Percentiles rank a stretch among this genome's conserved stretches.
Conservation (phyloP, 805 yeast genomes). For the Wickerhamomyces alni region DNA sequence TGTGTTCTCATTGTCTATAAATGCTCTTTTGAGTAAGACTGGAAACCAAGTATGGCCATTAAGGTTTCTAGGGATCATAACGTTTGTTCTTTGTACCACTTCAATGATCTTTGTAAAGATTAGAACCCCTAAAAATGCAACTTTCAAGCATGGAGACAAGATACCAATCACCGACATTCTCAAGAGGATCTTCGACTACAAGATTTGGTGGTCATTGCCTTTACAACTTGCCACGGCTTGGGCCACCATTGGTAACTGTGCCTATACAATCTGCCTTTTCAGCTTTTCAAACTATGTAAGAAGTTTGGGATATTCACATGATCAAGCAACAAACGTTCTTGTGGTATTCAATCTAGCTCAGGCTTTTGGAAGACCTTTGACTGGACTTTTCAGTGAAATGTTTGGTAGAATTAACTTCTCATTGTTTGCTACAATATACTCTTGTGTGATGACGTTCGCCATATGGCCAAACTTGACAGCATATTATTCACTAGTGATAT, state of each 20-base stretch:
- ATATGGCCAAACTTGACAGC: slow-evolving; percentile 45
- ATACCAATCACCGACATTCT: slow-evolving; percentile 15
- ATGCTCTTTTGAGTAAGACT: slow-evolving; percentile 34
- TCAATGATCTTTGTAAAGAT: slow-evolving; percentile 40
- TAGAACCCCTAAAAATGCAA: slow-evolving; percentile 29
- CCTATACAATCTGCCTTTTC: slow-evolving; percentile 39
- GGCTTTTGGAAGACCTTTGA: slow-evolving; percentile 41
- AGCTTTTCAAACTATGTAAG: slow-evolving; percentile 42
- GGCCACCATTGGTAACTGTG: slow-evolving; percentile 30
- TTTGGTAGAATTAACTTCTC: slow-evolving; percentile 43
- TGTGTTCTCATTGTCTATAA: slow-evolving; percentile 33
- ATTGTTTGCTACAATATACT: slow-evolving; percentile 27
- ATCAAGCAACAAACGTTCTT: slow-evolving; percentile 38
- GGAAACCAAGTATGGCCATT: slow-evolving; percentile 43
- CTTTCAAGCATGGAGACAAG: slow-evolving; percentile 10
- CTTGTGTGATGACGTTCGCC: slow-evolving; percentile 34
- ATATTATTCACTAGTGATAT: slow-evolving; percentile 34
- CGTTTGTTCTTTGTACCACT: slow-evolving; percentile 31
- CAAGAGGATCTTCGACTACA: slow-evolving; percentile 29
- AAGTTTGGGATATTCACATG: slow-evolving; percentile 38
- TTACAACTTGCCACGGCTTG: slow-evolving; percentile 31
- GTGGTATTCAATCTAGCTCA: slow-evolving; percentile 43
- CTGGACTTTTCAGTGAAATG: slow-evolving; percentile 40
- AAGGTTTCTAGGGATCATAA: slow-evolving; percentile 36
- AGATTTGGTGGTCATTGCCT: slow-evolving; percentile 25